A percentile compares a stretch with the other conserved stretches of the same genome.
Conservation (phyloP, 208 protist genomes). For the Leishmania tarentolae region DNA sequence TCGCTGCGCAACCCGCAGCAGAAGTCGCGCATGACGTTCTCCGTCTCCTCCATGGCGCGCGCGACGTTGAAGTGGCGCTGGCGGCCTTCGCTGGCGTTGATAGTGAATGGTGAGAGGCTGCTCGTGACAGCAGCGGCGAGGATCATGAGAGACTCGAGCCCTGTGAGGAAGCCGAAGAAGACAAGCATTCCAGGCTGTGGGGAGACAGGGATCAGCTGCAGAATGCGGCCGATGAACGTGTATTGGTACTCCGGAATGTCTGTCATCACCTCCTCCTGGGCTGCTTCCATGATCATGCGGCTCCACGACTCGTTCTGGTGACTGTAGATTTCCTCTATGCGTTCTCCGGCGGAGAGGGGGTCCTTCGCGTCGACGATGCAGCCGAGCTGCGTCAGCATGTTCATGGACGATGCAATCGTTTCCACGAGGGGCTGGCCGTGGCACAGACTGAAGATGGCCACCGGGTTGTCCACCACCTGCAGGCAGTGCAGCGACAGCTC, state of each 20-base stretch:
- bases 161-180: constrained; percentile 74
- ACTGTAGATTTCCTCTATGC: constrained; percentile 35
- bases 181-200: constrained; percentile 67
- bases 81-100: constrained; percentile 32
- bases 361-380: constrained; percentile 65
- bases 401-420: constrained; percentile 64
- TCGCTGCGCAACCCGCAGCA: constrained; percentile 69
- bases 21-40: constrained; percentile 71
- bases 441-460: constrained; percentile 78
- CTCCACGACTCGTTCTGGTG: constrained; percentile 29
- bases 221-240: constrained; percentile 72
- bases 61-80: constrained; percentile 37
- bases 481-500: constrained; percentile 83
- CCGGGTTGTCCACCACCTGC: constrained; percentile 66
- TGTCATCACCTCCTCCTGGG: constrained; percentile 33
- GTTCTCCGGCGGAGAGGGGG: constrained; percentile 34
- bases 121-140: constrained; percentile 68
- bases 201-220: constrained; percentile 71
- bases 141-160: constrained; percentile 71
- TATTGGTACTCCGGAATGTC: constrained; percentile 53
- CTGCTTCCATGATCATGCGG: constrained; percentile 26
- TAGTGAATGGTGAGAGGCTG: constrained; percentile 65
- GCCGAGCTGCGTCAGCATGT: constrained; percentile 70
- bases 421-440: constrained; percentile 63
- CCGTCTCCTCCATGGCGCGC: constrained; percentile 58